Evolutionary conservation across 768 basidiomycete genomes (phyloP), one percentile per base, ranked within the genome.

Genomic region (Infundibulicybe gibba): DNA sequence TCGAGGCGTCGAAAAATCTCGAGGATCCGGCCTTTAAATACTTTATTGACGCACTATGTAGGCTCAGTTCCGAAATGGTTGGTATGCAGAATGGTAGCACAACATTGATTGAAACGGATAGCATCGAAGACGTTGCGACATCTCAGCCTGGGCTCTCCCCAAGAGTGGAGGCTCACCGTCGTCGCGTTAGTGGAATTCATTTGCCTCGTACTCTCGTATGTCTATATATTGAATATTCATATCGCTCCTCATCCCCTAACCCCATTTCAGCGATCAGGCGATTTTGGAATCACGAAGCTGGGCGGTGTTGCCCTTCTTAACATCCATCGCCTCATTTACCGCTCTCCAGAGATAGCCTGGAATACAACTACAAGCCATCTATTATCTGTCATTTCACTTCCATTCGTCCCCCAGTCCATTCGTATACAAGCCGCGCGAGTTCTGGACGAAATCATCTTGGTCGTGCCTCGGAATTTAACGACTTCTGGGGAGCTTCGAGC

Each of bases 251-350:
- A 16, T 50, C 43, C 20, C 48, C 45, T 31, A 40, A 25, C n/a
- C 53, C 41, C 17, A 49, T n/a, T n/a, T 19, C 48, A 93, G 89
- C 79, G 88, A n/a, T 78, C 87, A 0, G 90, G 90, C 0, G 95
- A 99, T 52, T 98, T 97, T 68, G 90, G 92, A n/a, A 85, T 97
- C 47, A 80, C 80, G 49, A 91, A 90, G 59, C 69, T 97, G 17
- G 88, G 92, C 8, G 78, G 80, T 1, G 85, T 95, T 9, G 77
- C 86, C 0, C 72, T 83, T 54, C 74, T 90, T 44, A 99, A 97
- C 58, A 84, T 97, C 19, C 83, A 90, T 59, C 83, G 95, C 3
- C 72, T 99, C 14, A 85, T 97, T 41, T 87, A 86, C 51, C 78
- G 85, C n/a, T 76, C 86, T 10, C 83, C 90, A 0, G 83, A 85